phyloP scores from a whole-genome alignment of 176 grass and related monocot genomes.

The Musa acuminata region DNA sequence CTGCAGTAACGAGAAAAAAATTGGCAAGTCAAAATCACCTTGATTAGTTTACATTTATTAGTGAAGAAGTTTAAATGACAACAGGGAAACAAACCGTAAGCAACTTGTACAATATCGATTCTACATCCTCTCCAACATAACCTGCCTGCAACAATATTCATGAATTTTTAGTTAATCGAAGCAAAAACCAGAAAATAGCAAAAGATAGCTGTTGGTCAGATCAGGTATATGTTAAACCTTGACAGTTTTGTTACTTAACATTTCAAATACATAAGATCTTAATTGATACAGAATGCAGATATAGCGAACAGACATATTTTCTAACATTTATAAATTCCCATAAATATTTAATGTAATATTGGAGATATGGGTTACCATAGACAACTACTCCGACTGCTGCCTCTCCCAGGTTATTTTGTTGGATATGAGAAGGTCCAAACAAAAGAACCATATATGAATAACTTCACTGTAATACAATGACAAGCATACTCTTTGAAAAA shows the following conservation, averaged over 20 bases:
- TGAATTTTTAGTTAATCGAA: conserved; percentile 15
- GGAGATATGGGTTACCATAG: too few species aligned
- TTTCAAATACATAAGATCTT: not conserved
- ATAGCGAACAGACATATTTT: not conserved
- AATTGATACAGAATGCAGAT: not conserved
- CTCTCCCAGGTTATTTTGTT: not conserved
- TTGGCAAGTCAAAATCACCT: not conserved
- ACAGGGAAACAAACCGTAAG: conserved; percentile 50
- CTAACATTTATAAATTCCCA: too few species aligned
- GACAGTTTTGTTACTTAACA: not conserved
- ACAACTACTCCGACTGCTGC: not conserved
- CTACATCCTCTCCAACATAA: conserved; percentile 99
- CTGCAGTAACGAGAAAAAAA: not conserved
- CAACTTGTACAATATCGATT: conserved; percentile 98
- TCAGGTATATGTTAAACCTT: not conserved
- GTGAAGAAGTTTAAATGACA: not conserved
- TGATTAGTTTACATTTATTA: not conserved
- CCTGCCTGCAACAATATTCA: conserved; percentile 63
- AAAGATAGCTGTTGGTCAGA: not conserved
- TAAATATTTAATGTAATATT: too few species aligned
- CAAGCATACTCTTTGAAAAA: not conserved
- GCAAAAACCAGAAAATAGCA: not conserved
- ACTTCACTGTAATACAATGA: not conserved
- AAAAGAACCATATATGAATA: not conserved
- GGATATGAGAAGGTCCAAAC: not conserved